Base-by-base conservation (phyloP, 2,329 filamentous ascomycete genomes). In the Fusarium torreyae region DNA sequence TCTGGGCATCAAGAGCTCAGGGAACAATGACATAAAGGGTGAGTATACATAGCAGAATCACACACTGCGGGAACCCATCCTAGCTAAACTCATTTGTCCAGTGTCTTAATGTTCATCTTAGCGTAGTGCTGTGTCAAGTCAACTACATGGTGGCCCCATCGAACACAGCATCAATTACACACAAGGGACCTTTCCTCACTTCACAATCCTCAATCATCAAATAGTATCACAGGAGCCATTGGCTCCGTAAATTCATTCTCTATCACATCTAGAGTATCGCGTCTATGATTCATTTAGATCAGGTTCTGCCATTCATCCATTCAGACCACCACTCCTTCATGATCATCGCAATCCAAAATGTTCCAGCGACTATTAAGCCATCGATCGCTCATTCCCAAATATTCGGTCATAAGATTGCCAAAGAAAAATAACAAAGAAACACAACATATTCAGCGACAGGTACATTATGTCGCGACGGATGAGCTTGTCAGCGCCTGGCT, bases 221-320 rank as follows among this genome's bases (percentile, higher is more conserved):
- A 38, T 44, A 38, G 28, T 31, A 31, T 31, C 28, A 57, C 22
- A 57, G 31, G 40, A 7, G 53, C 17, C 15, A 43, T 45, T 55
- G 44, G 58, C 45, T 45, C 28, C 10, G 40, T 61, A 63, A 31
- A 31, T 56, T 44, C 58, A 69, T 56, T 73, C 70, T 73, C 66
- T 73, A 72, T 58, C 38, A 48, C 53, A 63, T 73, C 67, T 73
- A 73, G 50, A 68, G 48, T 63, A 53, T 55, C 15, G 40, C 45
- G 45, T 74, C 69, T 74, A 74, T 72, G 28, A n/a, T 8, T 20
- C 43, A 33, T 42, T 17, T 20, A 42, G 31, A 17, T 48, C 55
- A 46, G 28, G 28, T 31, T 31, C 28, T 10, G 43, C 39, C 46
- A 40, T 33, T 17, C 11, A 49, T 31, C 34, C 66, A 54, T 50